Percentiles rank a stretch among this genome's conserved stretches.
phyloP scores from a whole-genome alignment of 148 eudicot genomes.

The Amaranthus palmeri region DNA sequence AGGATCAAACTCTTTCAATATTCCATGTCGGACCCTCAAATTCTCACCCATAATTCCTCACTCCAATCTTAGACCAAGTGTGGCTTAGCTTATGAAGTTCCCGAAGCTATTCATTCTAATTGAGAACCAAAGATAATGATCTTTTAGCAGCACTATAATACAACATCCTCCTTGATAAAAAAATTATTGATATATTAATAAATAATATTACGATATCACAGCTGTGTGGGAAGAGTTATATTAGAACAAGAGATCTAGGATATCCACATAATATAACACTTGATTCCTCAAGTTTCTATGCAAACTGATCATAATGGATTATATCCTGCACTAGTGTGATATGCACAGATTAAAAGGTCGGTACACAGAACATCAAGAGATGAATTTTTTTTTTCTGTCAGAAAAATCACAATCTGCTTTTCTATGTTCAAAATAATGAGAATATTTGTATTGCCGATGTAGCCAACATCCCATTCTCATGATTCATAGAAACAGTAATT shows the following conservation, averaged over 20 bases:
- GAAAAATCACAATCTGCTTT: background rate
- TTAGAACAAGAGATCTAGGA: background rate
- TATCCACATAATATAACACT: background rate
- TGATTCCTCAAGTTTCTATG: background rate
- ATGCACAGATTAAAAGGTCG: background rate
- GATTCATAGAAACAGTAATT: background rate
- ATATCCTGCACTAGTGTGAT: background rate
- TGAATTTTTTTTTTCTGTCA: background rate
- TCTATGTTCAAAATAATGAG: background rate
- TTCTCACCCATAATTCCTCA: background rate
- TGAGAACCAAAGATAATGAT: background rate
- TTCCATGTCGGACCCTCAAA: background rate
- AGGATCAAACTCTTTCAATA: background rate
- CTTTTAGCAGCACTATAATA: background rate
- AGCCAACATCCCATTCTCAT: background rate
- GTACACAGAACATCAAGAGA: background rate
- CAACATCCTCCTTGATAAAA: background rate
- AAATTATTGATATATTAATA: background rate
- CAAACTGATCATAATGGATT: background rate
- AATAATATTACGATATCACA: background rate
- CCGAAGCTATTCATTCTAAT: background rate
- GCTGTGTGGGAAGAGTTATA: background rate
- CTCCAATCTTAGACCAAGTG: background rate
- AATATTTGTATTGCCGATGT: background rate
- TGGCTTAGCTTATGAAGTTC: background rate